Evolutionary conservation across 2,329 filamentous ascomycete genomes (phyloP), one percentile per base, ranked within the genome.

Genomic region (Ophiostoma montium): DNA sequence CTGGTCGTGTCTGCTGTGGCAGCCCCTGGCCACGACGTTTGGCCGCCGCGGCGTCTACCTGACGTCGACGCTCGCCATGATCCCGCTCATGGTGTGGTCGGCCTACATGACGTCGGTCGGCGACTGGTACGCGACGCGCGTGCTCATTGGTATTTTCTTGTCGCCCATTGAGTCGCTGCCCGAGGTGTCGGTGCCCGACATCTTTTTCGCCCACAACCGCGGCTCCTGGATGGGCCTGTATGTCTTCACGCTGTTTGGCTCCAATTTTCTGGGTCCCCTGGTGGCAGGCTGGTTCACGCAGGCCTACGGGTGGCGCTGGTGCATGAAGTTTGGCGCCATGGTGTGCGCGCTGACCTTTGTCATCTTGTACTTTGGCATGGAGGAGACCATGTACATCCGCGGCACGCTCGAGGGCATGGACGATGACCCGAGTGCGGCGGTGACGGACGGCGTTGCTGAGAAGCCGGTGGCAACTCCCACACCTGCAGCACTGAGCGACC

Each of bases 311-410:
- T 75, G 71, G 71, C 53, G 65, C 48, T 75, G 71, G 69, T 65
- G 68, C 15, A 62, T 72, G 61, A 69, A 71, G 55, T 76, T 72
- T 65, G 70, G 69, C 32, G 71, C 75, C 5, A 77, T 80, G 27
- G 67, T 79, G 54, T 59, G 63, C 3, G 72, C 61, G 1, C 60
- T 70, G 1, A 65, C 62, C 10, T 70, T 73, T 35, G 56, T 78
- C 16, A 66, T 76, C 53, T 60, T 73, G 2, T 78, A 76, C 62
- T 72, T 80, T 56, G 70, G 72, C 58, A 70, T 78, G 65, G 76
- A 80, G 59, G 76, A 80, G 59, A 78, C 76, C 5, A 78, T 75
- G 57, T 77, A 71, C 57, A 60, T 64, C 46, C 67, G 70, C 12
- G 49, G 58, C 5, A 63, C 62, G 7, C 48, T 61, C 46, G 62